These are phyloP conservation scores for Saccharomyces paradoxus DNA, from an alignment of 805 yeast genomes.

Conservation along the genomic window DNA sequence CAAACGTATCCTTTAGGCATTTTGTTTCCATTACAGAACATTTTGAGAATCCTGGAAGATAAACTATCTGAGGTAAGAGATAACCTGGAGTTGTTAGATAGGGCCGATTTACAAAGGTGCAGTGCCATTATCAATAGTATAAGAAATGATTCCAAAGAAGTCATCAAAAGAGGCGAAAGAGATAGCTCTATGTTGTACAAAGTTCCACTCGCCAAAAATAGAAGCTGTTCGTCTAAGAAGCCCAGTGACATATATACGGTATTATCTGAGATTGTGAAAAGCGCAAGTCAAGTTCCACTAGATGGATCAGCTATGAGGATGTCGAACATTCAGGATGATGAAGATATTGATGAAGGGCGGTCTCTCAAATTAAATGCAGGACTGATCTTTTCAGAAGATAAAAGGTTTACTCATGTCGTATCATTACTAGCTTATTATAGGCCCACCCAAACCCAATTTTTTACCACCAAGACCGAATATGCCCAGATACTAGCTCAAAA, in stretches of 20 bases:
- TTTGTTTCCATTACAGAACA: conserved; percentile 55
- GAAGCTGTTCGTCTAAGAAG: neutral
- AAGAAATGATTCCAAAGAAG: neutral
- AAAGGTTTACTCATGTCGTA: conserved; percentile 72
- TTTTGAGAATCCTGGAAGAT: conserved; percentile 46
- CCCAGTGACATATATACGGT: conserved; percentile 13
- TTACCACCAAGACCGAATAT: conserved; percentile 43
- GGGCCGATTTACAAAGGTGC: conserved; percentile 47
- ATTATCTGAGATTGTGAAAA: conserved; percentile 34
- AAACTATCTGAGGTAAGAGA: conserved; percentile 43
- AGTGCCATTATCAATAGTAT: conserved; percentile 9
- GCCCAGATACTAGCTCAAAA: conserved; percentile 46
- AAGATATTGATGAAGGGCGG: conserved; percentile 16
- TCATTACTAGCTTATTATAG: conserved; percentile 42
- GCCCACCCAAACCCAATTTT: conserved; percentile 18
- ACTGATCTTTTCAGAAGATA: conserved; percentile 65
- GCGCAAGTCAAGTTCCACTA: conserved; percentile 39
- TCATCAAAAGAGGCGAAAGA: neutral
- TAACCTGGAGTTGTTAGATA: conserved; percentile 49
- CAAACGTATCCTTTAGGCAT: conserved; percentile 73
- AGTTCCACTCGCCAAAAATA: neutral
- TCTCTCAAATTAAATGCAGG: conserved; percentile 28
- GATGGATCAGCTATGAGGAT: conserved; percentile 2
- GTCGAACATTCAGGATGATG: conserved; percentile 1
- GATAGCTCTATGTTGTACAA: neutral